Evolutionary conservation across 495 filamentous ascomycete genomes (phyloP), one percentile per base, ranked within the genome.

Genomic region (Podospora sp.): DNA sequence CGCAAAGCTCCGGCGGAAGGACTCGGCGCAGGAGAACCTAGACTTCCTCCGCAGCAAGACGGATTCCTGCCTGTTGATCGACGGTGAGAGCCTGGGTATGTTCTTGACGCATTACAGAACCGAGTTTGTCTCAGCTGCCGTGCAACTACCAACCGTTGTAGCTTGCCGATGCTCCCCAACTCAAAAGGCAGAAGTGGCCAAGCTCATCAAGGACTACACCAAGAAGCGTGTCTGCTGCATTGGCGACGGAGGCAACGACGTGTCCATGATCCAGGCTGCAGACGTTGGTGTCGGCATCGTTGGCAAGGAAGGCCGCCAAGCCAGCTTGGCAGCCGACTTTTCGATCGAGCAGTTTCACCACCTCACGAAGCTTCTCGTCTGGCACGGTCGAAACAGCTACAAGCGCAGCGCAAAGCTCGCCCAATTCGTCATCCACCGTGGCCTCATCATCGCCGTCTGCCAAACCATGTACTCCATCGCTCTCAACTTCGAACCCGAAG

Each of bases 231-330:
- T 97, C 27, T 96, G 92, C 77, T 97, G 94, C 73, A 97, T 99
- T 70, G 95, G 95, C 52, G 95, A 99, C 70, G 95, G 95, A 50
- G 95, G 95, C 60, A 99, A 99, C 80, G 96, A 99, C 76, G 96
- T 99, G 29, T 93, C 90, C 60, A 99, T 99, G 96, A 99, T 99
- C 71, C 94, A 97, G 80, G 94, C 95, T 6, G 96, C 96, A 0
- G 96, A 98, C 72, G 93, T 99, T 0, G 96, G 96, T 50, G 93
- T 99, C 65, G 96, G 96, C 35, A 98, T 99, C 67, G 96, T 97
- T 11, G 96, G 96, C 53, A 98, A 98, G 79, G 96, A 99, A 79
- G 96, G 96, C 20, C 88, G 92, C 16, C 96, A 99, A 79, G 96
- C 96, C 22, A 92, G 88, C 67, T 86, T 99, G 1, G 96, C 96